Conservation (phyloP, 1,284 basidiomycete species). For the Exobasidium cylindrosporum region DNA sequence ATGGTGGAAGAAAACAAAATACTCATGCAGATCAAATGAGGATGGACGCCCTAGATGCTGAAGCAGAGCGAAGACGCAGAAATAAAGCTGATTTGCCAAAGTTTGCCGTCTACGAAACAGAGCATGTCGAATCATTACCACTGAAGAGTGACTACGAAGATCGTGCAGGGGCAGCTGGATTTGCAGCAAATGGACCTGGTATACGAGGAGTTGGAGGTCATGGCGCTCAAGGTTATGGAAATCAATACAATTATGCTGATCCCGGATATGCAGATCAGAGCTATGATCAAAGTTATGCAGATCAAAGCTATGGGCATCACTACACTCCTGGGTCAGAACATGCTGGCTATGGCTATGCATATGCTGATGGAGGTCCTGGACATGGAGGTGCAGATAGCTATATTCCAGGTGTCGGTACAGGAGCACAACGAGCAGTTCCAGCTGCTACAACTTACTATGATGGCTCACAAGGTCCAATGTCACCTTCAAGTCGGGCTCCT, state of each 20-base stretch:
- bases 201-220: not conserved
- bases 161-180: slow-evolving; percentile 16
- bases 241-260: slow-evolving; percentile 1
- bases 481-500: not conserved
- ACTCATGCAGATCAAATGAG: slow-evolving; percentile 44
- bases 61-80: slow-evolving; percentile 36
- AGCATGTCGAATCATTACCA: slow-evolving; percentile 35
- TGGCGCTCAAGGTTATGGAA: not conserved
- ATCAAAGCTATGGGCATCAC: not conserved
- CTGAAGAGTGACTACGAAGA: slow-evolving; percentile 29
- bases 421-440: not conserved
- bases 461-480: not conserved
- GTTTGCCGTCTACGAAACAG: slow-evolving; percentile 48
- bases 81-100: slow-evolving; percentile 36
- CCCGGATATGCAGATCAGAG: slow-evolving; percentile 17
- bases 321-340: slow-evolving; percentile 1
- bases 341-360: slow-evolving; percentile 4
- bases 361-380: slow-evolving; percentile 6
- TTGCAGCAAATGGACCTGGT: not conserved
- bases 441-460: not conserved
- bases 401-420: slow-evolving; percentile 9
- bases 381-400: not conserved
- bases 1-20: slow-evolving; percentile 1
- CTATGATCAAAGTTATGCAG: slow-evolving; percentile 34
- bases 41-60: slow-evolving; percentile 48